Percentiles rank a stretch among this genome's conserved stretches.
These are phyloP conservation scores for Backusella macrospora DNA, from an alignment of 192 early-diverging fungal species.

Conservation along the genomic window DNA sequence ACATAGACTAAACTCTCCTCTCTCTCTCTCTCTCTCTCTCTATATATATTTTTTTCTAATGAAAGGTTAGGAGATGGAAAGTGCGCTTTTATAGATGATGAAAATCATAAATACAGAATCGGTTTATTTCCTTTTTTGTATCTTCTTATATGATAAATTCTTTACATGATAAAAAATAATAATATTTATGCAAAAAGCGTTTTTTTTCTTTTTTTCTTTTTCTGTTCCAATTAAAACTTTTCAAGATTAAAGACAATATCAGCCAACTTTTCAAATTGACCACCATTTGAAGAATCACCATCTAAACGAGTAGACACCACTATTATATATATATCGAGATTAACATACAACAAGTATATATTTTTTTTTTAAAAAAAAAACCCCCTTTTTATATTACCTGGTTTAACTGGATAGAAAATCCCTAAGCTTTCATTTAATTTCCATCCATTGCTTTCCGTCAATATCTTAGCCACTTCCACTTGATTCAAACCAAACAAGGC, in stretches of 20 bases:
- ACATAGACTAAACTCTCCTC: too few species aligned
- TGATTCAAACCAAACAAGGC: slow-evolving; percentile 1
- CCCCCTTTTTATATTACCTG: neutral
- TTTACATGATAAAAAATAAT: neutral
- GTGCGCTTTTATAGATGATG: neutral
- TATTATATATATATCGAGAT: neutral
- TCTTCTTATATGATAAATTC: too few species aligned
- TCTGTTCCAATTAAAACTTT: neutral
- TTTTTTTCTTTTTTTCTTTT: neutral
- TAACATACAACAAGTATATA: neutral
- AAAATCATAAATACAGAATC: too few species aligned
- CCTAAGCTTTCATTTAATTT: neutral
- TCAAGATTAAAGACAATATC: slow-evolving; percentile 19
- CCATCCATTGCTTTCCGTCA: neutral
- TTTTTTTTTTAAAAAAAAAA: neutral
- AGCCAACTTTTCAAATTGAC: slow-evolving; percentile 3
- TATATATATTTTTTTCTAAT: neutral
- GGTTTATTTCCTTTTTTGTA: neutral
- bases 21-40: neutral
- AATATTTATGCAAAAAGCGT: too few species aligned
- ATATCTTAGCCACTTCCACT: neutral
- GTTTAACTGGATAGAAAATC: slow-evolving; percentile 4
- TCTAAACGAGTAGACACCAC: neutral
- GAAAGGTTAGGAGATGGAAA: neutral
- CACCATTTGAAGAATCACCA: neutral